Conservation (phyloP, 371 early-diverging fungal genomes). For the Mucor circinelloides region DNA sequence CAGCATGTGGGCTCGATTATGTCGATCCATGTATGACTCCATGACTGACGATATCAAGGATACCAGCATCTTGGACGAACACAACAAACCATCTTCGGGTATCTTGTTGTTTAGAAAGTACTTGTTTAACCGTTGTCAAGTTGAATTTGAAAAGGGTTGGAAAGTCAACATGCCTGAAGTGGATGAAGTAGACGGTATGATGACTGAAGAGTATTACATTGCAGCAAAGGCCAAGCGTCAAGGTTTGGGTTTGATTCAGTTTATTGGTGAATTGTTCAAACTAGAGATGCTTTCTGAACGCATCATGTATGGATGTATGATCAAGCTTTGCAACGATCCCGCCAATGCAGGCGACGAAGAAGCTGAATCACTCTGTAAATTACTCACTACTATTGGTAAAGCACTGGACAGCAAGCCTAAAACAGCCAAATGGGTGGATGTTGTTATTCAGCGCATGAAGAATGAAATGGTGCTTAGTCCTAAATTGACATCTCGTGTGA, state of each 20-base stretch:
- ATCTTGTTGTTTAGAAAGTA: conserved; percentile 85
- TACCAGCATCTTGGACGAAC: conserved; percentile 41
- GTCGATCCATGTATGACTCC: conserved; percentile 66
- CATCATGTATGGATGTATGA: conserved; percentile 90
- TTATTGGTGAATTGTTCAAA: conserved; percentile 96
- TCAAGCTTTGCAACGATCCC: conserved; percentile 71
- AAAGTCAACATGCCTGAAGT: conserved; percentile 60
- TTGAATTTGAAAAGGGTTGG: conserved; percentile 89
- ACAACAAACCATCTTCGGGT: conserved; percentile 62
- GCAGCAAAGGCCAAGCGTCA: conserved; percentile 92
- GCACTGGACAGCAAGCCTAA: conserved; percentile 51
- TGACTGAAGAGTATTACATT: conserved; percentile 80
- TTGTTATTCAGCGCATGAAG: conserved; percentile 76
- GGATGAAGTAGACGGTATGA: conserved; percentile 57
- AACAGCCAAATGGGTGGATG: conserved; percentile 63
- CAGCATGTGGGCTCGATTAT: conserved; percentile 87
- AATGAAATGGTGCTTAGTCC: conserved; percentile 63
- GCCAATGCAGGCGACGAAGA: conserved; percentile 91
- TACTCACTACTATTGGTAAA: conserved; percentile 87
- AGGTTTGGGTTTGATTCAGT: conserved; percentile 88
- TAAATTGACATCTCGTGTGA: conserved; percentile 79
- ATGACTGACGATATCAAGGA: conserved; percentile 64
- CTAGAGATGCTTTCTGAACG: conserved; percentile 84
- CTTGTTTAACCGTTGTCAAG: conserved; percentile 89
- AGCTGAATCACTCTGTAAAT: conserved; percentile 88